Conservation (phyloP, 768 basidiomycete species). For the Psilocybe sp. region DNA sequence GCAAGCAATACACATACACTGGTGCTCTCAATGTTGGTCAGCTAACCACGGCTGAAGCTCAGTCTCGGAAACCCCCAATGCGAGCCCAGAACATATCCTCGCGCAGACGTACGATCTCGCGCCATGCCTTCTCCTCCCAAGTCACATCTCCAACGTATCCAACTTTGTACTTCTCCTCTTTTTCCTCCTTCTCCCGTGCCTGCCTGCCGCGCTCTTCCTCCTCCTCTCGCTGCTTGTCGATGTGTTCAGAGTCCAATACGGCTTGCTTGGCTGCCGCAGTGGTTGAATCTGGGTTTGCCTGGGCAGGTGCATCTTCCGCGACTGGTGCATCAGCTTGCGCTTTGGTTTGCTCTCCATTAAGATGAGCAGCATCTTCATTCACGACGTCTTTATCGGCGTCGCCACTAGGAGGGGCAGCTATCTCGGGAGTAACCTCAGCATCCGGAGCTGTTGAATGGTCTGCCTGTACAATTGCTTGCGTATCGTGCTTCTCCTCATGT, state of each 20-base stretch:
- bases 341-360: neutral
- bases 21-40: too few species aligned
- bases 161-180: conserved; percentile 21
- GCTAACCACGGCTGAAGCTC: neutral
- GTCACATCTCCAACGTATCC: conserved; percentile 63
- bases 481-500: too few species aligned
- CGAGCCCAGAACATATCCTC: conserved; percentile 90
- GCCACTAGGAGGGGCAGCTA: conserved; percentile 15
- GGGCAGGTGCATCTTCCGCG: neutral
- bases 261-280: neutral
- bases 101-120: conserved; percentile 65
- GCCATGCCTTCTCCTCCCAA: conserved; percentile 89
- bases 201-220: neutral
- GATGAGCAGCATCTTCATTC: neutral
- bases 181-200: conserved; percentile 7
- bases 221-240: conserved; percentile 7
- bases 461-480: neutral
- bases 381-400: neutral
- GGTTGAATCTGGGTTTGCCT: too few species aligned
- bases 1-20: too few species aligned
- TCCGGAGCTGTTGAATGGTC: conserved; percentile 5
- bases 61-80: conserved; percentile 49
- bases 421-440: conserved; percentile 10
- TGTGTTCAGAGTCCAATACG: neutral
- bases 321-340: neutral